phyloP scores from a whole-genome alignment of 352 stramenopile species.

The Phytophthora kernoviae region DNA sequence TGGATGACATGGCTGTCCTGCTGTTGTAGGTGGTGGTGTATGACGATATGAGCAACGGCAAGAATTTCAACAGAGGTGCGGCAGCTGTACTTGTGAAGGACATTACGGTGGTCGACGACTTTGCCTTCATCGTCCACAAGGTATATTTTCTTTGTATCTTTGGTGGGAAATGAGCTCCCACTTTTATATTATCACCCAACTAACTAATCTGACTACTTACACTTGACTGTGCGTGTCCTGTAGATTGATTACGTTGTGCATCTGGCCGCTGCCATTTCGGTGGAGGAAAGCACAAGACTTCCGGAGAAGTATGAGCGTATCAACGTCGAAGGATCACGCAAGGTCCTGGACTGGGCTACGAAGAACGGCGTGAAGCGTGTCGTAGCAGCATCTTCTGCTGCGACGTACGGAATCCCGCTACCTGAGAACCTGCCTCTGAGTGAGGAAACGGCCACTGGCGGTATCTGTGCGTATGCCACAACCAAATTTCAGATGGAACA shows the following conservation, averaged over 20 bases:
- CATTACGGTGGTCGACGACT: conserved; percentile 83
- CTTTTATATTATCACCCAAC: not conserved
- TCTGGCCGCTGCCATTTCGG: conserved; percentile 81
- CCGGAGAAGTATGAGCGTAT: conserved; percentile 88
- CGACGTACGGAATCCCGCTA: conserved; percentile 73
- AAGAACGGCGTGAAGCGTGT: conserved; percentile 82
- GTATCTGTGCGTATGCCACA: conserved; percentile 82
- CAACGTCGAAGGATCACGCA: conserved; percentile 82
- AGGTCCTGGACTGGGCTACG: conserved; percentile 79
- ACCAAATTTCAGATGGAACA: conserved; percentile 89
- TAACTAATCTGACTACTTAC: not conserved
- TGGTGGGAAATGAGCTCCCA: not conserved
- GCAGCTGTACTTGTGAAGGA: conserved; percentile 83
- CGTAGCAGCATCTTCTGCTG: conserved; percentile 77
- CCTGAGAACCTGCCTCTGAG: conserved; percentile 71
- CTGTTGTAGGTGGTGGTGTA: conserved; percentile 76
- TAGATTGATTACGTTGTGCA: conserved; percentile 87
- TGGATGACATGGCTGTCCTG: too few species aligned
- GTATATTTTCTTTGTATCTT: conserved; percentile 20
- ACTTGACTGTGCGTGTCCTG: conserved; percentile 1
- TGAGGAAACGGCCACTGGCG: conserved; percentile 75
- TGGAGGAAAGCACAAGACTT: conserved; percentile 85
- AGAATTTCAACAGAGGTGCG: conserved; percentile 82
- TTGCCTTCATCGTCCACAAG: conserved; percentile 82
- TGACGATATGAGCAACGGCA: conserved; percentile 90